Conservation (phyloP, 1,284 basidiomycete species). For the Ceratobasidium sp. region DNA sequence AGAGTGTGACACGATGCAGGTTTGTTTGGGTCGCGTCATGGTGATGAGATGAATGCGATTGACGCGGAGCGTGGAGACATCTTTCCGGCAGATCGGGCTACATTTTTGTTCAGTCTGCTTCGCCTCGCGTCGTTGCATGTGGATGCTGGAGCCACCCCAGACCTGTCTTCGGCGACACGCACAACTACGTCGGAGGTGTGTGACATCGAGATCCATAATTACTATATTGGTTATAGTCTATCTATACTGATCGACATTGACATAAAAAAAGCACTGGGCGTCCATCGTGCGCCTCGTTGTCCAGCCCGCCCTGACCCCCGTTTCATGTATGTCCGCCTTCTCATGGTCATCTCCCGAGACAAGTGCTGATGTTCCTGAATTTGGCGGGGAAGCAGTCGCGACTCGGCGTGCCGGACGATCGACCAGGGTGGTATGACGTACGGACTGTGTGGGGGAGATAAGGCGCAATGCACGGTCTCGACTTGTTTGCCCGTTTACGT, state of each 20-base stretch:
- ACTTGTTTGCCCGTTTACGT: no score
- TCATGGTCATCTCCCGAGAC: not conserved
- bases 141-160: constrained; percentile 3
- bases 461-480: not conserved
- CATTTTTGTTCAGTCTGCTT: not conserved
- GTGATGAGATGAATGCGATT: constrained; percentile 6
- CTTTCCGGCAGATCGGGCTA: not conserved
- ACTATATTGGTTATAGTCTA: not conserved
- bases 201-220: constrained; percentile 7
- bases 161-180: not conserved
- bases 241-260: not conserved
- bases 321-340: constrained; percentile 21
- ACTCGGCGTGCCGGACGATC: not conserved
- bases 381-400: not conserved
- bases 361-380: not conserved
- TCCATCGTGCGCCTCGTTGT: not conserved
- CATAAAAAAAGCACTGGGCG: not conserved
- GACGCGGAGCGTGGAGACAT: not conserved
- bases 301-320: not conserved
- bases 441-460: not conserved
- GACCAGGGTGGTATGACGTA: not conserved
- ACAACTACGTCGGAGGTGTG: constrained; percentile 11
- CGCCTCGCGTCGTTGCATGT: not conserved
- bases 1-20: not conserved
- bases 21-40: constrained; percentile 15